A percentile compares a stretch with the other conserved stretches of the same genome.
Evolutionary conservation across 1,284 basidiomycete species (phyloP).

Genomic region (Veloboletus limbatus): DNA sequence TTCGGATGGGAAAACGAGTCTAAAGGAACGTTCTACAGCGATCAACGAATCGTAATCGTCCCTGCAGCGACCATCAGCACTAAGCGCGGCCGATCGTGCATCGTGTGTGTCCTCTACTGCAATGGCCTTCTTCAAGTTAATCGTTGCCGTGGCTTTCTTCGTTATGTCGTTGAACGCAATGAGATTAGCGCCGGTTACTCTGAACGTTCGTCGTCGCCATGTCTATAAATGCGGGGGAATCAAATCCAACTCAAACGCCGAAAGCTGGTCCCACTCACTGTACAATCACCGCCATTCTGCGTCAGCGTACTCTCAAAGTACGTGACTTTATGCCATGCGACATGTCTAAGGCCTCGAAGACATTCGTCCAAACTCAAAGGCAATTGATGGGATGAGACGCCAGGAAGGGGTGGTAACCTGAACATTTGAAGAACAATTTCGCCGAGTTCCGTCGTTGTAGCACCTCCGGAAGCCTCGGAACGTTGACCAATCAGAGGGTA

Average conservation of each 20-base stretch:
- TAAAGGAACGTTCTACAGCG: constrained; percentile 83
- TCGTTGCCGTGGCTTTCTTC: constrained; percentile 85
- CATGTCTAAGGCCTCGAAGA: constrained; percentile 81
- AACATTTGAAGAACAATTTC: constrained; percentile 87
- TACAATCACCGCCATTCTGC: constrained; percentile 94
- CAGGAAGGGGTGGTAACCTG: constrained; percentile 83
- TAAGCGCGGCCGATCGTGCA: constrained; percentile 42
- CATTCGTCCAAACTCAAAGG: constrained; percentile 94
- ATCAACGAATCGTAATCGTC: constrained; percentile 73
- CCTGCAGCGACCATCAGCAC: constrained; percentile 43
- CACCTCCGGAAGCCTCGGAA: constrained; percentile 52
- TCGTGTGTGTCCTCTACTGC: constrained; percentile 76
- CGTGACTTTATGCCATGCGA: constrained; percentile 89
- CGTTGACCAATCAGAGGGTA: constrained; percentile 82
- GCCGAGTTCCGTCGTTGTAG: constrained; percentile 63
- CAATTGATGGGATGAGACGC: constrained; percentile 72
- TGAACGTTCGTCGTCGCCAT: constrained; percentile 85
- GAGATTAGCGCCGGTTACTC: constrained; percentile 83
- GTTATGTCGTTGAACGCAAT: constrained; percentile 95
- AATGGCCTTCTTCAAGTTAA: constrained; percentile 85
- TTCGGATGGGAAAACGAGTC: constrained; percentile 75
- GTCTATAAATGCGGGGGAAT: constrained; percentile 45
- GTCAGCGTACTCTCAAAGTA: constrained; percentile 93
- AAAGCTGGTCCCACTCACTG: constrained; percentile 47
- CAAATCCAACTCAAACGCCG: background rate